Base-by-base conservation (phyloP, 2,329 filamentous ascomycete genomes). In the Penicillium decumbens region DNA sequence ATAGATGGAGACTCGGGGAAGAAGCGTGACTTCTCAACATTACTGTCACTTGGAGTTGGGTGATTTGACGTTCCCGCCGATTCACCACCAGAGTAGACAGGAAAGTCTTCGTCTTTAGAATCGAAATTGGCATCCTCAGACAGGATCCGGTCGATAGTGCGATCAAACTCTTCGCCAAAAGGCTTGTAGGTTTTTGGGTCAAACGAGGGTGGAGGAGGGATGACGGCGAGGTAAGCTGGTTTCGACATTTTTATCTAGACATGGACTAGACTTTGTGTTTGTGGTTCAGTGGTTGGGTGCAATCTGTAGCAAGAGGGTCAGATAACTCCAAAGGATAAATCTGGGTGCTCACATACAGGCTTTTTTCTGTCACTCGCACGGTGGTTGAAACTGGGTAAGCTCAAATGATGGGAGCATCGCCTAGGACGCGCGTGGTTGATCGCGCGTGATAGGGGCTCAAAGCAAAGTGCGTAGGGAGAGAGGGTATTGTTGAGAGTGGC, bases 101-200 rank as follows among this genome's bases (percentile, higher is more conserved):
- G 41, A 43, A 44, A 54, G 12, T 55, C 33, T 15, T 41, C 33
- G 30, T 45, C 37, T n/a, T 27, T 39, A 3, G 33, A 44, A 23
- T 60, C 55, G 24, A 61, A 52, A 28, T 46, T 59, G 12, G 54
- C 47, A 39, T 65, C 58, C 15, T 65, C 61, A 1, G 56, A 56
- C 6, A 67, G 49, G 15, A 65, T 66, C 23, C 48, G 28, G 10
- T 67, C 55, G 23, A 64, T 41, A 0, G 56, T 58, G n/a, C 47
- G 51, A 3, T 54, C 49, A 28, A 53, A 35, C 2, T 51, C 47
- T 13, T 58, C 53, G n/a, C 53, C 49, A 20, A 65, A 61, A 3
- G 55, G 53, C n/a, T 59, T 49, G 45, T 63, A 63, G 27, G 45
- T 45, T 12, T 54, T 39, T 6, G 56, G 44, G 12, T 62, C 51